Percentiles rank a stretch among this genome's conserved stretches.
These are phyloP conservation scores for Peronospora destructor DNA, from an alignment of 352 stramenopile genomes.

Conservation along the genomic window DNA sequence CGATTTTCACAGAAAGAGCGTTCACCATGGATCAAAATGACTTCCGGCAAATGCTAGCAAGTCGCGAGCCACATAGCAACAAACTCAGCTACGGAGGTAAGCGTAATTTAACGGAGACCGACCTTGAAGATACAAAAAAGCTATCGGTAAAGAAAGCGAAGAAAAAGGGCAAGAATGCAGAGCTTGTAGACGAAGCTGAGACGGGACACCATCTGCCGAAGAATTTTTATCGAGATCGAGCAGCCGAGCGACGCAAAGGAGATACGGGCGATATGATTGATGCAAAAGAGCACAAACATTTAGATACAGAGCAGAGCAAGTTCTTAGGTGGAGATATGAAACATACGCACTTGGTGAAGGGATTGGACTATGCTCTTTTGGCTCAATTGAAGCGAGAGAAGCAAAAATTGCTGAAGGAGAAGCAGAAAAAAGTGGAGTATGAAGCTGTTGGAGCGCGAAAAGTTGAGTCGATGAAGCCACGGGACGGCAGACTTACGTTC, in stretches of 20 bases:
- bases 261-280: constrained; percentile 37
- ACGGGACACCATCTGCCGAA: neutral
- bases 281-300: constrained; percentile 40
- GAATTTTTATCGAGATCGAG: constrained; percentile 53
- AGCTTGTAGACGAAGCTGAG: neutral
- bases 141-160: constrained; percentile 56
- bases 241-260: constrained; percentile 50
- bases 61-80: constrained; percentile 11
- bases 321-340: constrained; percentile 75
- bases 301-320: constrained; percentile 75
- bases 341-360: constrained; percentile 87
- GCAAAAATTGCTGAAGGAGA: constrained; percentile 39
- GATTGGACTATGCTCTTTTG: constrained; percentile 81
- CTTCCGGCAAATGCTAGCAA: constrained; percentile 56
- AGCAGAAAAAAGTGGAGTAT: constrained; percentile 21
- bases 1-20: neutral
- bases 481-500: constrained; percentile 41
- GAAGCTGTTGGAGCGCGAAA: neutral
- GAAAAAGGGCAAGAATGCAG: constrained; percentile 40
- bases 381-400: constrained; percentile 81
- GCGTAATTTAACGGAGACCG: constrained; percentile 45
- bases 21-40: constrained; percentile 66
- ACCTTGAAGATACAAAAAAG: constrained; percentile 42
- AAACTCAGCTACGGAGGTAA: constrained; percentile 40
- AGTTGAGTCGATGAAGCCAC: neutral